A percentile compares a stretch with the other conserved stretches of the same genome.
These are phyloP conservation scores for Naganishia vishniacii DNA, from an alignment of 768 basidiomycete species.

Conservation along the genomic window DNA sequence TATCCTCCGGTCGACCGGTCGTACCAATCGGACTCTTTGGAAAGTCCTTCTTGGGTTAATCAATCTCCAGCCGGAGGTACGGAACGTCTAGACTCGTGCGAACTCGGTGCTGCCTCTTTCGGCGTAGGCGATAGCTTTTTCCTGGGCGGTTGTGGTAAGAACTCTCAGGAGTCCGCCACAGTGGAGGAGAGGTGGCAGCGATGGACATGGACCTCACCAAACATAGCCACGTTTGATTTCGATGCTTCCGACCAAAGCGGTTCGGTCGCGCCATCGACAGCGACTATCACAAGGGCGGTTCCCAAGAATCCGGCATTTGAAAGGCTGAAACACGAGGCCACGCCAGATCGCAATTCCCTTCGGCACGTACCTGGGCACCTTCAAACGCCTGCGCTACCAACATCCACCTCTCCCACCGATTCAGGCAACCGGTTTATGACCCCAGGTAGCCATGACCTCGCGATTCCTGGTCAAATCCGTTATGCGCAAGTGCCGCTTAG, in stretches of 20 bases:
- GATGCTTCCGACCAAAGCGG: neutral
- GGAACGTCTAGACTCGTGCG: neutral
- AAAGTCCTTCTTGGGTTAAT: neutral
- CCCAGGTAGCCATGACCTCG: neutral
- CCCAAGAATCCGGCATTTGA: neutral
- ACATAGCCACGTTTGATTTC: neutral
- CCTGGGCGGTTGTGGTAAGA: neutral
- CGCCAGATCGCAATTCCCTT: neutral
- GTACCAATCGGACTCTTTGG: neutral
- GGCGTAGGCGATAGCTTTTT: neutral
- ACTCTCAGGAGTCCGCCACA: neutral
- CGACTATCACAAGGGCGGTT: neutral
- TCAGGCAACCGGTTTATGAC: neutral
- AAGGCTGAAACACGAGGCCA: conserved; percentile 3
- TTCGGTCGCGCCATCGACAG: no score
- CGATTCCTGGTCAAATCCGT: neutral
- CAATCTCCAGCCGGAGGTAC: neutral
- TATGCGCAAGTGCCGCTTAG: neutral
- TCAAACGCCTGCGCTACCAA: no score
- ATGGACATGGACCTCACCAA: neutral
- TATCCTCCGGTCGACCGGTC: neutral
- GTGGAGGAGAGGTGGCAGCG: neutral
- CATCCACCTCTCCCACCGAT: neutral
- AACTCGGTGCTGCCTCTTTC: no score
- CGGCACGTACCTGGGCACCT: neutral